Percentiles rank a stretch among this genome's conserved stretches.
Conservation (phyloP, 163 green algal genomes). For the Chlamydomonas reinhardtii region DNA sequence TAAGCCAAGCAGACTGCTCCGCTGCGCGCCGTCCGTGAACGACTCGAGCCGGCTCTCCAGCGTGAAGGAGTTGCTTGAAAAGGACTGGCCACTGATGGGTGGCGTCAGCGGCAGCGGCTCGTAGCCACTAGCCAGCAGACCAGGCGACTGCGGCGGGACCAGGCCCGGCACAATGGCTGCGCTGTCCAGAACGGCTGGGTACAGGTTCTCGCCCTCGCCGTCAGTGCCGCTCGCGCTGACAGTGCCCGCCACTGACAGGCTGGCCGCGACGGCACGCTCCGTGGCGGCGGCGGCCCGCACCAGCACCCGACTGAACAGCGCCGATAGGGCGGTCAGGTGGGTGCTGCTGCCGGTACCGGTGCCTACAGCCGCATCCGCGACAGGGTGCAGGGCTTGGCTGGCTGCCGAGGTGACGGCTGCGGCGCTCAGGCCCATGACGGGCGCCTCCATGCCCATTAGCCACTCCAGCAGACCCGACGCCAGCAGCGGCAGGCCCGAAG, state of each 20-base stretch:
- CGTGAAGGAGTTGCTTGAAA: not conserved
- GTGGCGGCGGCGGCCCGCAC: not conserved
- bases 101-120: no score
- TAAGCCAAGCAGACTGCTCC: not conserved
- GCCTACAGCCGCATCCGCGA: no score
- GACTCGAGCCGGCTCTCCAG: not conserved
- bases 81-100: no score
- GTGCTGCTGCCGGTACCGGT: not conserved
- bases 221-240: not conserved
- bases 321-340: not conserved
- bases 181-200: no score
- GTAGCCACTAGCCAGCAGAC: no score
- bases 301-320: not conserved
- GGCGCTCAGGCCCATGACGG: not conserved
- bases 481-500: not conserved
- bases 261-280: not conserved
- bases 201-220: no score
- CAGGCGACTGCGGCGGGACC: no score
- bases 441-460: slow-evolving; percentile 11
- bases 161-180: no score
- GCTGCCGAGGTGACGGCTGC: no score
- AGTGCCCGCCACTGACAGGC: not conserved
- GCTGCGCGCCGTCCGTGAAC: not conserved
- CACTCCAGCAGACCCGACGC: not conserved
- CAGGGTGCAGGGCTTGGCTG: no score